Conservation (phyloP, 2,329 filamentous ascomycete species). For the Tolypocladium tundrense region DNA sequence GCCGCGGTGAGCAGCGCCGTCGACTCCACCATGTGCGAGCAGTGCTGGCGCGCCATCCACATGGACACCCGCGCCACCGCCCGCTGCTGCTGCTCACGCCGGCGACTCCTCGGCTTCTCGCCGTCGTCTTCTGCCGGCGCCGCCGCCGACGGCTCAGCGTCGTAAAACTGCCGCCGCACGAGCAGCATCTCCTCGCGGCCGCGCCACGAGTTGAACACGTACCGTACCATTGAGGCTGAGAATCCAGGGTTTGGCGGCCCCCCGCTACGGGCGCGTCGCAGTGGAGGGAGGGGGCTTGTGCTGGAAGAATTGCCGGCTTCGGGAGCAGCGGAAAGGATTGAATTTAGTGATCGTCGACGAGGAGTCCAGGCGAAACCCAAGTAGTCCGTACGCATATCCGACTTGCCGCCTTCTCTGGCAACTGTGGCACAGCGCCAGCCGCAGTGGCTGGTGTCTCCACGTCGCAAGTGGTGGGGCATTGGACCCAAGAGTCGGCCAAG, state of each 20-base stretch:
- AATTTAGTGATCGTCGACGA: neutral
- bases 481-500: neutral
- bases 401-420: neutral
- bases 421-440: neutral
- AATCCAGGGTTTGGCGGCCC: neutral
- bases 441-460: neutral
- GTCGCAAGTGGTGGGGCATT: neutral
- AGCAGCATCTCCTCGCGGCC: constrained; percentile 52
- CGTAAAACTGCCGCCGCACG: constrained; percentile 56
- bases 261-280: neutral
- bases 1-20: constrained; percentile 65
- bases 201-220: constrained; percentile 67
- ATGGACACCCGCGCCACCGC: constrained; percentile 51
- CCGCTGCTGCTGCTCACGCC: constrained; percentile 24
- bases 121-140: neutral
- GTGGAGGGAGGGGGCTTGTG: neutral
- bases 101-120: constrained; percentile 5
- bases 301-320: neutral
- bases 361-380: neutral
- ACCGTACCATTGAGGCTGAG: constrained; percentile 54
- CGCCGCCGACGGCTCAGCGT: neutral
- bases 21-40: constrained; percentile 71
- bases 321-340: neutral
- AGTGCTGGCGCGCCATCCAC: constrained; percentile 64
- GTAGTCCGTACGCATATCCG: neutral